Base-by-base conservation (phyloP, 441 rosid genomes). In the Adansonia gregorii region DNA sequence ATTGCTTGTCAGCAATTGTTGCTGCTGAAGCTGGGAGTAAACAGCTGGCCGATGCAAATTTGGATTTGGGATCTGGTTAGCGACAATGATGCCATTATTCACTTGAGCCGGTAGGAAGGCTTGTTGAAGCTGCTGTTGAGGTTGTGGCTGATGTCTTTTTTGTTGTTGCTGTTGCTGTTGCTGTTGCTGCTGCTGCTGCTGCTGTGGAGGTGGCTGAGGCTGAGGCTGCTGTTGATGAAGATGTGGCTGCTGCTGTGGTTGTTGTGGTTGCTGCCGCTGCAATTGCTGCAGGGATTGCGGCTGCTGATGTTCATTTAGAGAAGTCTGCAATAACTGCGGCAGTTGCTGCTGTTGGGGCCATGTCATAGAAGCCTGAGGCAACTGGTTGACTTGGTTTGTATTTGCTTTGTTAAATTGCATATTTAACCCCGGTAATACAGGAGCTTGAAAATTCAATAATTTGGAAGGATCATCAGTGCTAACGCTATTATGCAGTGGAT, bases 291-390 rank as follows among this genome's bases (percentile, higher is more conserved):
- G 89, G 63, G 83, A 89, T 72, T 79, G 87, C 54, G 76, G 89
- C 45, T 79, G 94, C 48, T 35, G 55, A 82, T 86, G 94, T 22
- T 86, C 95, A 76, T 78, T 87, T 49, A 85, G 48, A 81, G 91
- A 85, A 46, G 82, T 72, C 83, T 92, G 92, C 76, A 87, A 67
- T 79, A 87, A 72, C 39, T 90, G 93, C 78, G 89, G 95, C 79
- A 85, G 93, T 83, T 93, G 98, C 78, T 93, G 98, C 79, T 92
- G 97, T 76, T 92, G 99, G 79, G 89, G 80, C 95, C 93, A 90
- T 22, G 88, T 78, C 77, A 87, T 76, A 54, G 93, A 82, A 7
- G 89, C 85, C 85, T 88, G 97, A 54, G 89, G 83, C 89, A 92
- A 81, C 85, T 90, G 97, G 71, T 85, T 74, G 82, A 84, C 84